Percentiles rank a stretch among this genome's conserved stretches.
These are phyloP conservation scores for Solanum neorickii DNA, from an alignment of 257 asterid genomes.

Conservation along the genomic window DNA sequence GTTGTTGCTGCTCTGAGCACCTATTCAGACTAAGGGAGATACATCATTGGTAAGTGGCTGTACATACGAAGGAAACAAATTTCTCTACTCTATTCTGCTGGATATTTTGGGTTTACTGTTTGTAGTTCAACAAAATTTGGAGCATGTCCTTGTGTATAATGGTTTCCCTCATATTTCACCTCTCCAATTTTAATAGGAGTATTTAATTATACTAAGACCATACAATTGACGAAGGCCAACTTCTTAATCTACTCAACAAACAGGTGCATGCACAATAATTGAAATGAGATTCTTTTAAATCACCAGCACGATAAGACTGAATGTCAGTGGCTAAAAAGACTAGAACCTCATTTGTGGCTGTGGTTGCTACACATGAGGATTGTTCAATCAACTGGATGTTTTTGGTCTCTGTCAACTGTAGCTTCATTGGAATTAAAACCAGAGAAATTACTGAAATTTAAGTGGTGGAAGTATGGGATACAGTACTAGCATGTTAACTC, in stretches of 20 bases:
- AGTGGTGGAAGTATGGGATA: not conserved
- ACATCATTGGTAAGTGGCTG: not conserved
- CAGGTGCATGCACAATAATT: not conserved
- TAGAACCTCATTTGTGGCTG: not conserved
- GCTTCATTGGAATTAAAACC: not conserved
- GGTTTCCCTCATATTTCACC: not conserved
- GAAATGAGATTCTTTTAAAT: not conserved
- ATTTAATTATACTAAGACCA: not conserved
- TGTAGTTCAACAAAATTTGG: not conserved
- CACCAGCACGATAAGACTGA: not conserved
- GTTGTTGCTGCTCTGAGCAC: conserved; percentile 87
- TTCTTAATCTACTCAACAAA: not conserved
- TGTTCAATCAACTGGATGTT: not conserved
- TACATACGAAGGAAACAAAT: not conserved
- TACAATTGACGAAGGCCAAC: not conserved
- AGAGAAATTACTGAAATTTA: not conserved
- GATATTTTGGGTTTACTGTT: not conserved
- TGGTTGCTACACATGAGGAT: not conserved
- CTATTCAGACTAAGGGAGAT: conserved; percentile 40
- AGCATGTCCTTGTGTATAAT: not conserved
- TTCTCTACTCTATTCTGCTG: not conserved
- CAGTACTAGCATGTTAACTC: not conserved
- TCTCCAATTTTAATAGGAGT: not conserved
- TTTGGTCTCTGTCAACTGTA: not conserved
- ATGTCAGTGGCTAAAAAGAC: not conserved